Evolutionary conservation across 2,329 filamentous ascomycete genomes (phyloP), one percentile per base, ranked within the genome.

Genomic region (Diplodia corticola): DNA sequence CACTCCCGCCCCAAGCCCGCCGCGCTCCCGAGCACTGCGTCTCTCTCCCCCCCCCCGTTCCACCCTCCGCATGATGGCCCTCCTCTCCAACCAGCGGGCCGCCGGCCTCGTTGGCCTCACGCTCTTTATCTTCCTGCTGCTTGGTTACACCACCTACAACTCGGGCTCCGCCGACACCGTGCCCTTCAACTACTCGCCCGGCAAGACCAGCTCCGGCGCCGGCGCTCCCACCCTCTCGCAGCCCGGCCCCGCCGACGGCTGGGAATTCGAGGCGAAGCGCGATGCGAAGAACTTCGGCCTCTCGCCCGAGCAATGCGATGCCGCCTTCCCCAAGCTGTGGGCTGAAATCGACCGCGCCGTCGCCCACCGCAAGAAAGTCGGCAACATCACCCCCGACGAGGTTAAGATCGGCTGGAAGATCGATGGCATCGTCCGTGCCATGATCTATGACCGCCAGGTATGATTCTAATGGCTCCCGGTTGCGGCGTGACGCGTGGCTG

Each of bases 401-500:
- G 57, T 75, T 13, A 71, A 74, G 37, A 66, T 73, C 4, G 35
- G 64, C 10, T 74, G 71, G 71, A 70, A 68, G 24, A 37, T 57
- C 3, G 63, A 68, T 48, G 70, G 73, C 35, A 68, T 67, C 24
- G 68, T 73, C 7, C 69, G 72, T 3, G 74, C 71, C 12, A 73
- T 75, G 72, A 74, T 75, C 26, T 70, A 72, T 54, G 68, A 74
- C 44, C 69, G 72, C 55, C 70, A 73, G 68, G 71, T 73, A 64
- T 37, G 28, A 40, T 49, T 1, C 9, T 40, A 64, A 44, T 50
- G 22, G 49, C 49, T n/a, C 13, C 55, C 40, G n/a, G n/a, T 35
- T 22, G 4, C 33, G n/a, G 12, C 5, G 15, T 10, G 12, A 40
- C 6, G 26, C 24, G 10, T 28, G 49, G 13, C 17, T 67, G 17